These are phyloP conservation scores for Hypoxylon sp. DNA, from an alignment of 2,329 filamentous ascomycete species.

Conservation along the genomic window DNA sequence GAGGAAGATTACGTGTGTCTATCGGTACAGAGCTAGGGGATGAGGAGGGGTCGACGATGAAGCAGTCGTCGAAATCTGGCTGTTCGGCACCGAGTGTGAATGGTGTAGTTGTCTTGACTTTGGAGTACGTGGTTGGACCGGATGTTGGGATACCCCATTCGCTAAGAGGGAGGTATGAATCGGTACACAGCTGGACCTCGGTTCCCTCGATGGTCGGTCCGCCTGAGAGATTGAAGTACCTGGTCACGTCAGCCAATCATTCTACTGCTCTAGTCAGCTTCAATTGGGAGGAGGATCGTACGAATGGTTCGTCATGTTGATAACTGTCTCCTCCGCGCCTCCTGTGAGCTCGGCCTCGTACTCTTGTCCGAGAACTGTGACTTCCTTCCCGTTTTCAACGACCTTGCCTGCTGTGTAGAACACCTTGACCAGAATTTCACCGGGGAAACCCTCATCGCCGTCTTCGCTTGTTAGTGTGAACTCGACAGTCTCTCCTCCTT, in stretches of 20 bases:
- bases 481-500: slow-evolving; percentile 76
- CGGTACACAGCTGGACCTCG: slow-evolving; percentile 75
- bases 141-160: slow-evolving; percentile 80
- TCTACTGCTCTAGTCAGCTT: neutral
- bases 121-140: slow-evolving; percentile 74
- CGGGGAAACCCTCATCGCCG: slow-evolving; percentile 91
- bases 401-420: slow-evolving; percentile 84
- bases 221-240: slow-evolving; percentile 76
- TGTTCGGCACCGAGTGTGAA: slow-evolving; percentile 80
- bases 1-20: slow-evolving; percentile 74
- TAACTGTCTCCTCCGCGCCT: slow-evolving; percentile 86
- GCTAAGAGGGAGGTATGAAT: slow-evolving; percentile 81
- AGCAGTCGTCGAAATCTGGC: slow-evolving; percentile 91
- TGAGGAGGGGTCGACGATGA: slow-evolving; percentile 74
- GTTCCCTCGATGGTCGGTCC: slow-evolving; percentile 68
- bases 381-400: slow-evolving; percentile 71
- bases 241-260: slow-evolving; percentile 46
- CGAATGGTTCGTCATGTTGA: slow-evolving; percentile 98
- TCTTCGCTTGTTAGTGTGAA: slow-evolving; percentile 79
- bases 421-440: slow-evolving; percentile 82
- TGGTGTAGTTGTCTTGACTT: slow-evolving; percentile 73
- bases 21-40: slow-evolving; percentile 72
- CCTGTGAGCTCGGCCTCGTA: slow-evolving; percentile 88
- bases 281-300: slow-evolving; percentile 57
- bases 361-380: slow-evolving; percentile 84